Conservation (phyloP, 1,284 basidiomycete species). For the Pisolithus thermaeus region DNA sequence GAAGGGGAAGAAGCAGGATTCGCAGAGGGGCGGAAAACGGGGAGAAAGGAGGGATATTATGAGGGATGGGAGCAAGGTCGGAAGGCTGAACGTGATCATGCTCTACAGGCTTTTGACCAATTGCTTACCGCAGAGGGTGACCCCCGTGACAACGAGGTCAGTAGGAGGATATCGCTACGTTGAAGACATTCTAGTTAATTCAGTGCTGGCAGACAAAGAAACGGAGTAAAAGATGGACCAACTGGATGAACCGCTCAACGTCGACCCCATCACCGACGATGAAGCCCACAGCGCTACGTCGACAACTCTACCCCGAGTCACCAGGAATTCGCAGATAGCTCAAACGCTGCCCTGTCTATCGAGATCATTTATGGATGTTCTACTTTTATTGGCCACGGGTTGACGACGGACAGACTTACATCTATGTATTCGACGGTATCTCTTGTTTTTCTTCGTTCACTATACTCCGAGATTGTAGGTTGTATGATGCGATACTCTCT, state of each 20-base stretch:
- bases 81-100: slow-evolving; percentile 44
- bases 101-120: slow-evolving; percentile 48
- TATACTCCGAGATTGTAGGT: no score
- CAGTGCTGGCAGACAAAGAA: slow-evolving; percentile 10
- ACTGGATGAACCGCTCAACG: slow-evolving; percentile 23
- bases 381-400: no score
- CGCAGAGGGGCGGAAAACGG: slow-evolving; percentile 42
- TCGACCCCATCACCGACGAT: background rate
- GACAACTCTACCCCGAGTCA: slow-evolving; percentile 9
- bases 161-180: slow-evolving; percentile 8
- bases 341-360: no score
- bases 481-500: no score
- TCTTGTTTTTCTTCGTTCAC: no score
- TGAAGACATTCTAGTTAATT: slow-evolving; percentile 5
- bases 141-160: slow-evolving; percentile 24
- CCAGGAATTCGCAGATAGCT: background rate
- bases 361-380: no score
- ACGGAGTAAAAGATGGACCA: slow-evolving; percentile 23
- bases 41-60: slow-evolving; percentile 36
- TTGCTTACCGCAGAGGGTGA: slow-evolving; percentile 44
- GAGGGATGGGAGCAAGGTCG: slow-evolving; percentile 30
- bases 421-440: no score
- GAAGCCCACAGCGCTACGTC: slow-evolving; percentile 18
- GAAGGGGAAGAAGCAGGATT: slow-evolving; percentile 27
- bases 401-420: no score